These are phyloP conservation scores for Neocucurbitaria cava DNA, from an alignment of 2,329 filamentous ascomycete species.

Conservation along the genomic window DNA sequence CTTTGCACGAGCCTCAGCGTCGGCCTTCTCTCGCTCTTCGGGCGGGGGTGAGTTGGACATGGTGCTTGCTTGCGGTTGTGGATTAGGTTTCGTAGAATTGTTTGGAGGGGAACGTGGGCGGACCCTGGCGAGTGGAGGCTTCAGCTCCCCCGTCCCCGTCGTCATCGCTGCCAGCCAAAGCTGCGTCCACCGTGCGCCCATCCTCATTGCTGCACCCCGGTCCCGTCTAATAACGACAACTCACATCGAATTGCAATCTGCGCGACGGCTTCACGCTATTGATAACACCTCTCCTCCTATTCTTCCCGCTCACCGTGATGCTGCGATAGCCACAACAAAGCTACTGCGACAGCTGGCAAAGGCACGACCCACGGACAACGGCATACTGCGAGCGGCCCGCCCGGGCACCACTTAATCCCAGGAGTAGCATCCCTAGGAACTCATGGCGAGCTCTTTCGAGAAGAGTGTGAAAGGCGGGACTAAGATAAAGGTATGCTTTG, in stretches of 20 bases:
- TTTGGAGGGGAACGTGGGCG: conserved; percentile 16
- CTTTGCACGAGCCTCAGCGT: conserved; percentile 68
- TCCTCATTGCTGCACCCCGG: conserved; percentile 20
- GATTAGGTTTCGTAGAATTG: conserved; percentile 8
- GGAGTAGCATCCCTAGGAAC: conserved; percentile 19
- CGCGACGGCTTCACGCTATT: conserved; percentile 18
- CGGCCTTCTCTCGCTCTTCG: conserved; percentile 61
- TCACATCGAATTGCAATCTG: conserved; percentile 18
- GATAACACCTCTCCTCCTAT: conserved; percentile 25
- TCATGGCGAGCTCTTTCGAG: conserved; percentile 89
- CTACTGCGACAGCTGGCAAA: conserved; percentile 19
- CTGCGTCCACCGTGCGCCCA: conserved; percentile 24
- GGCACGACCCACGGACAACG: conserved; percentile 14
- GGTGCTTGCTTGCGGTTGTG: conserved; percentile 13
- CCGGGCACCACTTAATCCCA: conserved; percentile 18
- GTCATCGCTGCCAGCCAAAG: conserved; percentile 22
- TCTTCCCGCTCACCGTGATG: conserved; percentile 30
- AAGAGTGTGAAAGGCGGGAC: conserved; percentile 99
- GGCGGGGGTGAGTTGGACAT: conserved; percentile 57
- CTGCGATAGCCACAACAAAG: conserved; percentile 33
- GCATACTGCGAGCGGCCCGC: conserved; percentile 16
- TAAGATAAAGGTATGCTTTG: conserved; percentile 80
- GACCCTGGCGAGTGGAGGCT: conserved; percentile 8
- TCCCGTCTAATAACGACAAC: conserved; percentile 22
- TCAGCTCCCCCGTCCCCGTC: conserved; percentile 18